Percentiles rank a stretch among this genome's conserved stretches.
phyloP scores from a whole-genome alignment of 2,329 filamentous ascomycete genomes.

The Beauveria sp. region DNA sequence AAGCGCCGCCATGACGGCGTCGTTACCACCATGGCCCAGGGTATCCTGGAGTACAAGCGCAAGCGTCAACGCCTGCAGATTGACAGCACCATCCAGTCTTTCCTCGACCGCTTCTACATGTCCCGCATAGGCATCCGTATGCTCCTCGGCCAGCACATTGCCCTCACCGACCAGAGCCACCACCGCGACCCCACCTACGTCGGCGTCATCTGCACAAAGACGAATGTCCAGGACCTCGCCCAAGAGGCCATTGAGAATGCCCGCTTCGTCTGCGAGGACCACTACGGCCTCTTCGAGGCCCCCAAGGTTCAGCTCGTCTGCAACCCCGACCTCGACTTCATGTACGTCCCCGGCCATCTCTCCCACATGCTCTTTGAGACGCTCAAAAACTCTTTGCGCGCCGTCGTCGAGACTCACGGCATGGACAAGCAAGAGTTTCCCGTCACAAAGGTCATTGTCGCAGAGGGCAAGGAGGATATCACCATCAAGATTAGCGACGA shows the following conservation, averaged over 20 bases:
- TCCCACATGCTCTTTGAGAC: conserved; percentile 99
- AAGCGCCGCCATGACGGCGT: conserved; percentile 95
- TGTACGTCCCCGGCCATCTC: conserved; percentile 98
- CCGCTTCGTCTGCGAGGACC: conserved; percentile 97
- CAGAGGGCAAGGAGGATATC: conserved; percentile 96
- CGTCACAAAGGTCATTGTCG: conserved; percentile 93
- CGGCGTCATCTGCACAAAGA: conserved; percentile 98
- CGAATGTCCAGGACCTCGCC: conserved; percentile 88
- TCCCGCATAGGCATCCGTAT: conserved; percentile 97
- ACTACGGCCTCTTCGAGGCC: conserved; percentile 94
- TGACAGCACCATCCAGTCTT: conserved; percentile 92
- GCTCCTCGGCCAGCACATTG: conserved; percentile 98
- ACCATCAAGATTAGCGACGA: conserved; percentile 98
- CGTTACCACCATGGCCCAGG: conserved; percentile 95
- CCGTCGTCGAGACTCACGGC: conserved; percentile 91
- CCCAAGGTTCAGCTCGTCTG: conserved; percentile 96
- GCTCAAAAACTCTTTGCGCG: conserved; percentile 93
- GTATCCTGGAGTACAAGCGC: conserved; percentile 96
- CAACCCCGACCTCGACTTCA: conserved; percentile 90
- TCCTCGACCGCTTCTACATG: conserved; percentile 99
- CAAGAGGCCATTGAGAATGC: conserved; percentile 98
- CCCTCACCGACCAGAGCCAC: conserved; percentile 86
- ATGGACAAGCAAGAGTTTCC: conserved; percentile 95
- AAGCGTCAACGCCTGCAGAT: conserved; percentile 96
- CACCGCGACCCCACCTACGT: conserved; percentile 89